Conservation (phyloP, 2,329 filamentous ascomycete species). For the Claviceps pusilla region DNA sequence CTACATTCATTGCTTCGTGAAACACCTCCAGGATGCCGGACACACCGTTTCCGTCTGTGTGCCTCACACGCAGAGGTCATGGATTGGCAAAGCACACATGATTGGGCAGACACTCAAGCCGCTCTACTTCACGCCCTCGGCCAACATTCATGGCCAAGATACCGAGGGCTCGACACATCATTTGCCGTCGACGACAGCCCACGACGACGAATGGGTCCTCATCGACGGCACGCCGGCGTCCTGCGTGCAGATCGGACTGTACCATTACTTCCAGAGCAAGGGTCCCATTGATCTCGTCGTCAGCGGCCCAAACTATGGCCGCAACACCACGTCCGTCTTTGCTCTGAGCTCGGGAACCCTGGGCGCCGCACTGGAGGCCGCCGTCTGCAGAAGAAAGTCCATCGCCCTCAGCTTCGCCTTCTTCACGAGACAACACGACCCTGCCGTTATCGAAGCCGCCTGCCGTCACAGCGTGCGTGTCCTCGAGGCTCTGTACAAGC, state of each 20-base stretch:
- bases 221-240: constrained; percentile 69
- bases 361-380: constrained; percentile 63
- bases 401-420: constrained; percentile 88
- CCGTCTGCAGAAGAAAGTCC: constrained; percentile 51
- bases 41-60: constrained; percentile 86
- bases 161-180: constrained; percentile 51
- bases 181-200: constrained; percentile 35
- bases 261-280: constrained; percentile 61
- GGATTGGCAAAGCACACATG: constrained; percentile 97
- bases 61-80: constrained; percentile 81
- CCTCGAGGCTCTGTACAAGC: constrained; percentile 61
- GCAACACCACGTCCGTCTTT: constrained; percentile 70
- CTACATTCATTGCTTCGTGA: constrained; percentile 62
- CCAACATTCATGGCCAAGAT: constrained; percentile 24
- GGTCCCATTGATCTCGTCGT: constrained; percentile 64
- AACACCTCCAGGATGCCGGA: constrained; percentile 55
- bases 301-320: constrained; percentile 68
- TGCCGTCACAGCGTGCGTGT: constrained; percentile 59
- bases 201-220: constrained; percentile 63
- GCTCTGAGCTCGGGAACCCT: constrained; percentile 64
- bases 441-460: constrained; percentile 62
- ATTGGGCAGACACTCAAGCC: constrained; percentile 79
- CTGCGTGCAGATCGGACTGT: constrained; percentile 68
- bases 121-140: constrained; percentile 59
- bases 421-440: constrained; percentile 71